These are phyloP conservation scores for Neonectria punicea DNA, from an alignment of 2,329 filamentous ascomycete species.

Conservation along the genomic window DNA sequence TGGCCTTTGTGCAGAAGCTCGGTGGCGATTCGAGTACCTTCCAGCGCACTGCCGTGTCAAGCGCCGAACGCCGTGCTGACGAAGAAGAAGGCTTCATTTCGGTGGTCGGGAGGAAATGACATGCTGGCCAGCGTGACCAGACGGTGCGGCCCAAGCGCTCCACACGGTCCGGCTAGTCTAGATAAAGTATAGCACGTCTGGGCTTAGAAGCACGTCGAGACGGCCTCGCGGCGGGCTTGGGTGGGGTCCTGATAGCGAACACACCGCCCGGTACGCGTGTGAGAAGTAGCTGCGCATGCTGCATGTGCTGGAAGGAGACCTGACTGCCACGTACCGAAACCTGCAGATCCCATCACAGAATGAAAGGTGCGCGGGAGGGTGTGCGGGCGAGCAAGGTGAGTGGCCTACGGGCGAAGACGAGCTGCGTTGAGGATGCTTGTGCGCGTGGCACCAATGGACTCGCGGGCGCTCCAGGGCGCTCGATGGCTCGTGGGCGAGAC, in stretches of 20 bases:
- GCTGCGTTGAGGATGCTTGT: slow-evolving; percentile 23
- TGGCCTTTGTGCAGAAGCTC: slow-evolving; percentile 29
- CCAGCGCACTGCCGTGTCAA: slow-evolving; percentile 14
- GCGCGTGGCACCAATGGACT: slow-evolving; percentile 44
- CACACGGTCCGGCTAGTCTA: slow-evolving; percentile 22
- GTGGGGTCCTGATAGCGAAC: slow-evolving; percentile 35
- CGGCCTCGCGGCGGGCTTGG: slow-evolving; percentile 29
- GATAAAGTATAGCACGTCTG: slow-evolving; percentile 15
- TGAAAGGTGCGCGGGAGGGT: slow-evolving; percentile 32
- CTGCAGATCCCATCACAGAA: slow-evolving; percentile 40
- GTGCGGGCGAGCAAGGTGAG: slow-evolving; percentile 38
- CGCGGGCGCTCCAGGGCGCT: slow-evolving; percentile 16
- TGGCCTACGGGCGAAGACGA: slow-evolving; percentile 24
- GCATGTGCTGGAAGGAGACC: slow-evolving; percentile 23
- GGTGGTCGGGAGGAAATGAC: slow-evolving; percentile 41
- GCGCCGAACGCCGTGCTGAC: slow-evolving; percentile 14
- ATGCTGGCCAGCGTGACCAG: slow-evolving; percentile 42
- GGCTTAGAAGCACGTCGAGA: slow-evolving; percentile 5
- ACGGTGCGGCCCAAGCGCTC: slow-evolving; percentile 27
- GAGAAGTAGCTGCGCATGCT: slow-evolving; percentile 29
- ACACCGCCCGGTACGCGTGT: slow-evolving; percentile 37
- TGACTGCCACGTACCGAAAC: slow-evolving; percentile 27
- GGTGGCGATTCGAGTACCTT: slow-evolving; percentile 40
- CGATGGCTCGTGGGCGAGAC: slow-evolving; percentile 19
- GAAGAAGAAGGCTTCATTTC: slow-evolving; percentile 23